phyloP scores from a whole-genome alignment of 257 asterid genomes.

The Solanum clarkiae region DNA sequence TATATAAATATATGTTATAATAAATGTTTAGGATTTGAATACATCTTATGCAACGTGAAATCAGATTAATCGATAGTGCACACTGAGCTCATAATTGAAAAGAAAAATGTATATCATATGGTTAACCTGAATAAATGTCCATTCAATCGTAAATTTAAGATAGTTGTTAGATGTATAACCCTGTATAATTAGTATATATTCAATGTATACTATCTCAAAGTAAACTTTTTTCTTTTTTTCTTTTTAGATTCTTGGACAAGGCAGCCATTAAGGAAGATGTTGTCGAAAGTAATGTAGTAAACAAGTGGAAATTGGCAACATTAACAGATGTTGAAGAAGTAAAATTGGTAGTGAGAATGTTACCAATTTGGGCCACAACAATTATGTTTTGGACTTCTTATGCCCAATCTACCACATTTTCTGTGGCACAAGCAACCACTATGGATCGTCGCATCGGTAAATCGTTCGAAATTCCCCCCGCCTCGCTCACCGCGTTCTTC shows the following conservation, averaged over 20 bases:
- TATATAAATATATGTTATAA: neutral
- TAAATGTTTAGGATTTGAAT: neutral
- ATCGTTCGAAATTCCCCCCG: constrained; percentile 53
- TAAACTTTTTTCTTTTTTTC: neutral
- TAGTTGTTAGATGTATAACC: neutral
- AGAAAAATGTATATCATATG: neutral
- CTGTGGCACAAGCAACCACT: constrained; percentile 76
- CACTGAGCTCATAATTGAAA: neutral
- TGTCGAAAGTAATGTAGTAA: neutral
- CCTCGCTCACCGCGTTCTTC: constrained; percentile 62
- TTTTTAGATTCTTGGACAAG: constrained; percentile 43
- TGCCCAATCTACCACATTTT: constrained; percentile 82
- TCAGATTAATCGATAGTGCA: rapidly evolving
- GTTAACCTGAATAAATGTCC: no score
- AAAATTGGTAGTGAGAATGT: constrained; percentile 50
- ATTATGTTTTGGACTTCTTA: constrained; percentile 67
- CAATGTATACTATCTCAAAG: neutral
- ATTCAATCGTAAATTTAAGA: no score
- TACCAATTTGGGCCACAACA: constrained; percentile 87
- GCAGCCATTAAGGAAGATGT: constrained; percentile 50
- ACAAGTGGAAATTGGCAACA: constrained; percentile 55
- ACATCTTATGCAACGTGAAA: neutral
- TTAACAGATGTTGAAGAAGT: constrained; percentile 86
- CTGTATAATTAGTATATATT: neutral
- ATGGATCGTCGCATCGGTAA: constrained; percentile 51